Conservation (phyloP, 306 rosid genomes). For the Fragaria nilgerrensis region DNA sequence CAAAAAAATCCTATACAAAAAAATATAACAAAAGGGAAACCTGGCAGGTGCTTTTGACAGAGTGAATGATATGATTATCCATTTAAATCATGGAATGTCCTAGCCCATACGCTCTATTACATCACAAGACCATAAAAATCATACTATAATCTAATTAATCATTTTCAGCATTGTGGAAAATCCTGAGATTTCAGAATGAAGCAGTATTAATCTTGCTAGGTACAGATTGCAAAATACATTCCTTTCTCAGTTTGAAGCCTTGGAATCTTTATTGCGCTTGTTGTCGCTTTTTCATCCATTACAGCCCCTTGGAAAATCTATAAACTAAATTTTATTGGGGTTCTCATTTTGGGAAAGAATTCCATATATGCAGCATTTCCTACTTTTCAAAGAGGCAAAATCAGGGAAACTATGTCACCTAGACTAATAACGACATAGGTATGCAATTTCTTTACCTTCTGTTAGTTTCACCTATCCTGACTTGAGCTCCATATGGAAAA, state of each 20-base stretch:
- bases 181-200: not conserved
- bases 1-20: not conserved
- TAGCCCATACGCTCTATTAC: not conserved
- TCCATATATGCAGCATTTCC: no score
- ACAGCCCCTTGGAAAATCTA: not conserved
- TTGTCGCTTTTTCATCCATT: not conserved
- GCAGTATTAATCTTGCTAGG: not conserved
- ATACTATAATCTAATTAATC: not conserved
- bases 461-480: conserved; percentile 64
- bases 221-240: not conserved
- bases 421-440: conserved; percentile 9
- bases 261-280: not conserved
- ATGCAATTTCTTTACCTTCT: conserved; percentile 53
- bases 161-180: not conserved
- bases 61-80: not conserved
- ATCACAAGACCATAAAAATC: not conserved
- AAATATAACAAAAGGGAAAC: not conserved
- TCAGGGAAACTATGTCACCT: not conserved
- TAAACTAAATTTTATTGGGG: not conserved
- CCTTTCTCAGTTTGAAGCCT: not conserved
- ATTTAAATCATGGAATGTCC: not conserved
- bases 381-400: conserved; percentile 2
- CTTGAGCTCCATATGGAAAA: conserved; percentile 83
- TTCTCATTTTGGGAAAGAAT: not conserved
- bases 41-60: not conserved